These are phyloP conservation scores for Neurospora sp. DNA, from an alignment of 495 filamentous ascomycete species.

Conservation along the genomic window DNA sequence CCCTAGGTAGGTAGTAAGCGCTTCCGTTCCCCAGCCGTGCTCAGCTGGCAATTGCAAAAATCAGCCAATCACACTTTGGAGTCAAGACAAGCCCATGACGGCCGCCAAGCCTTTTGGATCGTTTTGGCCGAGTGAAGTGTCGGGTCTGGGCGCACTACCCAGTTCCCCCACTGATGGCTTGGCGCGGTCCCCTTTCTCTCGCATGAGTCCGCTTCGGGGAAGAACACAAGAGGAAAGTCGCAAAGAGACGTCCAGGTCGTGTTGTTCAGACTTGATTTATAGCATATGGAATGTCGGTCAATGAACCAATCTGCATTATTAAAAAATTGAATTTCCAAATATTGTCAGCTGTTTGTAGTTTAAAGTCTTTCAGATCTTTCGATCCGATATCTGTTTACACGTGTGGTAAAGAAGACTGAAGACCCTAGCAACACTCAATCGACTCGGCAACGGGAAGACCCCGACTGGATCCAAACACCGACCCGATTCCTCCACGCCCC, in stretches of 20 bases:
- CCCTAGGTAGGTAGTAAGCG: too few relatives aligned
- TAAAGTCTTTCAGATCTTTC: background rate
- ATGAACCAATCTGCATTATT: background rate
- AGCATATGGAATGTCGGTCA: background rate
- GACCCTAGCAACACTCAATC: background rate
- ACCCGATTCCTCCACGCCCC: background rate
- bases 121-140: background rate
- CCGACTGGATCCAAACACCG: background rate
- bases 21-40: background rate
- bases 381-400: background rate
- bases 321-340: background rate
- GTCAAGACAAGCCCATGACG: slow-evolving; percentile 11
- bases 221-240: background rate
- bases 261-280: background rate
- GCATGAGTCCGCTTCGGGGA: background rate
- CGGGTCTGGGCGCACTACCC: background rate
- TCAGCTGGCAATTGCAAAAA: background rate
- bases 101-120: slow-evolving; percentile 17
- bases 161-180: background rate
- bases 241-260: background rate
- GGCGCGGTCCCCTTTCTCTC: background rate
- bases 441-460: background rate
- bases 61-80: background rate
- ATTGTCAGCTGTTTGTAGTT: background rate
- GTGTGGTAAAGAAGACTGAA: background rate